A percentile compares a stretch with the other conserved stretches of the same genome.
phyloP scores from a whole-genome alignment of 2,329 filamentous ascomycete species.

The Colletotrichum caudatum region DNA sequence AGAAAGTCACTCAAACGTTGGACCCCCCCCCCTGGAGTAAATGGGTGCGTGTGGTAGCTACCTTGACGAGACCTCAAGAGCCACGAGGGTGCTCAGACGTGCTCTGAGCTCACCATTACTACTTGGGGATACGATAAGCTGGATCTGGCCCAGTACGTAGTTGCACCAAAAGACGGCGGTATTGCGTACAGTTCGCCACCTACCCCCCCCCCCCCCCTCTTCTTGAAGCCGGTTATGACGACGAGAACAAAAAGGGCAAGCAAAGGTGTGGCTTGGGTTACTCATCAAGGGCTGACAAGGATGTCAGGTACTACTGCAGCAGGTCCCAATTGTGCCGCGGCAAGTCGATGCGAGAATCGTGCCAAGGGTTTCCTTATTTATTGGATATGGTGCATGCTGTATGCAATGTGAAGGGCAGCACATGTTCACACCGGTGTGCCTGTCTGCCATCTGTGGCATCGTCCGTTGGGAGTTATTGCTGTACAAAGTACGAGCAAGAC shows the following conservation, averaged over 20 bases:
- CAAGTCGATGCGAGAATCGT: conserved; percentile 4
- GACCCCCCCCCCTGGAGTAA: not conserved
- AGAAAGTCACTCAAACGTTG: conserved; percentile 5
- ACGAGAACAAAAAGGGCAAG: not conserved
- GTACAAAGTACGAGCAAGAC: conserved; percentile 27
- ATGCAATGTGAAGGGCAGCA: conserved; percentile 27
- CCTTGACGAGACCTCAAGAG: conserved; percentile 23
- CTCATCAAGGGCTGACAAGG: not conserved
- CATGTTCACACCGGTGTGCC: conserved; percentile 19
- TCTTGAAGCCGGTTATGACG: not conserved
- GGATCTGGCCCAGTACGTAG: not conserved
- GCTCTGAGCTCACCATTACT: not conserved
- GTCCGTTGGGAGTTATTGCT: conserved; percentile 23
- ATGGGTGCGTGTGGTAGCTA: conserved; percentile 15
- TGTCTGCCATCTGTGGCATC: conserved; percentile 24
- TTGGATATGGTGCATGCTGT: conserved; percentile 39
- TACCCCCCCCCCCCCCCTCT: no score
- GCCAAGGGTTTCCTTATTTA: conserved; percentile 13
- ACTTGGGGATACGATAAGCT: conserved; percentile 3
- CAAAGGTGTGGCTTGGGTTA: not conserved
- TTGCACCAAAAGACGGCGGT: not conserved
- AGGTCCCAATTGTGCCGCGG: conserved; percentile 10
- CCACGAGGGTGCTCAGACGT: conserved; percentile 31
- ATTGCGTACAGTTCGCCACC: not conserved
- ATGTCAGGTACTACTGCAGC: conserved; percentile 2